Conservation (phyloP, 306 rosid genomes). For the Cucurbita ficifolia region DNA sequence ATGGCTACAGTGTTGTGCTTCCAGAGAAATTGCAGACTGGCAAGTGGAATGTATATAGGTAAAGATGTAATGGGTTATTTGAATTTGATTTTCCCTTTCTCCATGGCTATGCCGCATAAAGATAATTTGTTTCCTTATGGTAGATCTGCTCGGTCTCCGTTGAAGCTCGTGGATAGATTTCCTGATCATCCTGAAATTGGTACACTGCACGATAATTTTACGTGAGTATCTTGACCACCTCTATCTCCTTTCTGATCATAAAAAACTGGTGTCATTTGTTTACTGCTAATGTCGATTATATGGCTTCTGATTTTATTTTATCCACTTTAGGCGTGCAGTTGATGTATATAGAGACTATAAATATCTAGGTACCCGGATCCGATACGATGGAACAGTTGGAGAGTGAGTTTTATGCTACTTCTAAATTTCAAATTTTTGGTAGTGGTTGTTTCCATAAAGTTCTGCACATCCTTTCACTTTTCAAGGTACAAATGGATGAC, state of each 20-base stretch:
- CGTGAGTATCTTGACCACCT: constrained; percentile 40
- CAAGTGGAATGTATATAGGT: constrained; percentile 96
- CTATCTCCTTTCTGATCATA: not conserved
- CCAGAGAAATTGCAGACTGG: constrained; percentile 93
- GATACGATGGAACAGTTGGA: constrained; percentile 91
- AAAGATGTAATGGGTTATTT: constrained; percentile 7
- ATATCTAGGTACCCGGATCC: constrained; percentile 83
- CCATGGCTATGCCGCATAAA: not conserved
- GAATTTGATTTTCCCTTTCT: constrained; percentile 7
- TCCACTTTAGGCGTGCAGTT: constrained; percentile 56
- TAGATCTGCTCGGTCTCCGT: constrained; percentile 67
- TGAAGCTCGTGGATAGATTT: constrained; percentile 68
- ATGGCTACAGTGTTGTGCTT: constrained; percentile 82
- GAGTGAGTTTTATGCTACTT: constrained; percentile 42
- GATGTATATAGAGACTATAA: constrained; percentile 73
- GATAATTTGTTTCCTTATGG: constrained; percentile 6
- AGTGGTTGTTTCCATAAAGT: constrained; percentile 11
- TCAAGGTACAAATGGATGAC: constrained; percentile 97
- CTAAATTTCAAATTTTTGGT: not conserved
- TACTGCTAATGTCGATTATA: not conserved
- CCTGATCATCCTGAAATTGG: constrained; percentile 69
- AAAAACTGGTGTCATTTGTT: not conserved
- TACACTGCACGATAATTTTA: constrained; percentile 86
- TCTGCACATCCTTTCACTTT: constrained; percentile 8
- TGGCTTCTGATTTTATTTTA: constrained; percentile 11